Base-by-base conservation (phyloP, 2,329 filamentous ascomycete species). In the Phaeosphaeriaceae sp. region DNA sequence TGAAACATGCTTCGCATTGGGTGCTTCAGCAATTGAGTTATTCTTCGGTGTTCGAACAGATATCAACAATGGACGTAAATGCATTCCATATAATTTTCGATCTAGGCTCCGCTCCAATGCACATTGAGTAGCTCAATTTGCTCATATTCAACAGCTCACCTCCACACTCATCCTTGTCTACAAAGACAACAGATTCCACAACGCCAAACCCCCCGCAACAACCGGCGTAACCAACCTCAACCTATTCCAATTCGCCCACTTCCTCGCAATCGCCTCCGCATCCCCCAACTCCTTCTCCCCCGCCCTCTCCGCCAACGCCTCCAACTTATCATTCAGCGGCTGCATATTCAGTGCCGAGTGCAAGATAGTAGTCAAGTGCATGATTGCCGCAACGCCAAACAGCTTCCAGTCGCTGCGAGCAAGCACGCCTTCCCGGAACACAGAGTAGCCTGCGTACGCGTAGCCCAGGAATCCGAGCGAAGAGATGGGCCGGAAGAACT, bases 321-420 rank as follows among this genome's bases (percentile, higher is more conserved):
- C 79, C n/a, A 84, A 58, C 69, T 80, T 80, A 56, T 79, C 77
- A 55, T 84, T 84, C 62, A 84, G 62, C 22, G 82, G 82, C 76
- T 84, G 81, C 81, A 84, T 82, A 57, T 84, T 84, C 19, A 81
- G 53, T 1, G 82, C 82, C 13, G 79, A 81, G 58, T 84, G 82
- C n/a, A 84, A 60, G 42, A 84, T 79, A 0, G 79, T 82, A 25
- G 78, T 72, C 25, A 84, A 61, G 56, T 84, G 82, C 68, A 80
- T 79, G 4, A 76, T 46, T 7, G 82, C 80, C 4, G 78, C 71
- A 13, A 81, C 57, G 2, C 80, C 80, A 48, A 80, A 83, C 4
- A 79, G 27, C 46, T 74, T 76, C 82, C 81, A 83, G 60, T 83
- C 81, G n/a, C 76, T 75, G 21, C 76, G 71, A 3, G 71, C 71